phyloP scores from a whole-genome alignment of 306 rosid genomes.

The Pyrus pyrifolia region DNA sequence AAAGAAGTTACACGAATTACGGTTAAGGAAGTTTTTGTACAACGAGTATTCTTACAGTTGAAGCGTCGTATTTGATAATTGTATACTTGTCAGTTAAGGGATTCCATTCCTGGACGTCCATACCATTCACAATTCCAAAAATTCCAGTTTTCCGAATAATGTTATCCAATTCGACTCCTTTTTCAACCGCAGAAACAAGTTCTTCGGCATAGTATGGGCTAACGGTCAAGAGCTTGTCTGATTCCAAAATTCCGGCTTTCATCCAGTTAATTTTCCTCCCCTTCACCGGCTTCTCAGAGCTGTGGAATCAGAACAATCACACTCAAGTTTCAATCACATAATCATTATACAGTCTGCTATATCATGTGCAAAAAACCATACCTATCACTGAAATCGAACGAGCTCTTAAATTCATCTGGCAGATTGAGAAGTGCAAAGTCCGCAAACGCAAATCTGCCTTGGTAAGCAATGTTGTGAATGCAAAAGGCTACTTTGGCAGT shows the following conservation, averaged over 20 bases:
- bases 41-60: constrained; percentile 36
- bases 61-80: constrained; percentile 42
- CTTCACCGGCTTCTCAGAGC: constrained; percentile 48
- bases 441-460: constrained; percentile 56
- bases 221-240: constrained; percentile 53
- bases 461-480: constrained; percentile 85
- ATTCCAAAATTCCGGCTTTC: constrained; percentile 69
- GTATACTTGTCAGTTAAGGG: constrained; percentile 60
- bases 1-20: background rate
- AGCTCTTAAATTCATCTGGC: constrained; percentile 51
- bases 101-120: constrained; percentile 93
- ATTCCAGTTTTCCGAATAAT: constrained; percentile 39
- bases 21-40: background rate
- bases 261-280: constrained; percentile 82
- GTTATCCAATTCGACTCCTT: constrained; percentile 64
- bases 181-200: constrained; percentile 50
- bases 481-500: constrained; percentile 59
- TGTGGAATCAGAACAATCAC: constrained; percentile 21
- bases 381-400: constrained; percentile 84
- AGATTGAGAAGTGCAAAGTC: constrained; percentile 61
- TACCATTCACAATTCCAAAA: constrained; percentile 68
- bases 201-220: constrained; percentile 74
- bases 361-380: constrained; percentile 19
- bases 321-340: background rate
- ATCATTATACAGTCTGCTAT: background rate